Evolutionary conservation across 2,329 filamentous ascomycete genomes (phyloP).

Genomic region (Cercospora sp.): DNA sequence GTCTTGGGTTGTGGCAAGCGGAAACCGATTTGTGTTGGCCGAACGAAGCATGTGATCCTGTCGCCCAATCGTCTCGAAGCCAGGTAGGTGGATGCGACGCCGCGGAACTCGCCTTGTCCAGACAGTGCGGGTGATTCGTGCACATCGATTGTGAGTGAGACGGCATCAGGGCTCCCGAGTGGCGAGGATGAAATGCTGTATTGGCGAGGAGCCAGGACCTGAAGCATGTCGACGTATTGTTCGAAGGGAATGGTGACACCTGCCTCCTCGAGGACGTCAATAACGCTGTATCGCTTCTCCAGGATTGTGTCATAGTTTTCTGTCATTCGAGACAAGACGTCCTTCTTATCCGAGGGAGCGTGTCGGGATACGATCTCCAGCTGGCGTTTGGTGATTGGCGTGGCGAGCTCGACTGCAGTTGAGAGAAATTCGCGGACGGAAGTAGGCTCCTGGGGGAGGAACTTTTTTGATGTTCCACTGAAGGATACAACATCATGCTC

Average conservation of each 20-base stretch:
- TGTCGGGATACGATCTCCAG: slow-evolving; percentile 45
- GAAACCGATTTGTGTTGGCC: slow-evolving; percentile 43
- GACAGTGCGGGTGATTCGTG: slow-evolving; percentile 20
- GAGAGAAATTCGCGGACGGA: slow-evolving; percentile 41
- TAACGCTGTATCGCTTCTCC: slow-evolving; percentile 43
- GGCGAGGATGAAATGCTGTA: slow-evolving; percentile 33
- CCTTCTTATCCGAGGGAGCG: slow-evolving; percentile 8
- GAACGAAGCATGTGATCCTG: slow-evolving; percentile 42
- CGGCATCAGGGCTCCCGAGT: slow-evolving; percentile 16
- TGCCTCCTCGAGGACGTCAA: slow-evolving; percentile 68
- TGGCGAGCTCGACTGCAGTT: slow-evolving; percentile 69
- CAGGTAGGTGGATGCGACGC: slow-evolving; percentile 45
- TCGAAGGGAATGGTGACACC: slow-evolving; percentile 59
- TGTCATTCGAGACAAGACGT: slow-evolving; percentile 53
- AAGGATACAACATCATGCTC: slow-evolving; percentile 58
- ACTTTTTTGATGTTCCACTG: slow-evolving; percentile 18
- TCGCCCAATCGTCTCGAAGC: slow-evolving; percentile 41
- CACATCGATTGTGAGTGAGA: slow-evolving; percentile 64
- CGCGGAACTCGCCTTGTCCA: slow-evolving; percentile 36
- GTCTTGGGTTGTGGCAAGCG: slow-evolving; percentile 43
- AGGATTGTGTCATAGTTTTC: slow-evolving; percentile 43
- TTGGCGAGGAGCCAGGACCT: slow-evolving; percentile 26
- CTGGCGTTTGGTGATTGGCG: slow-evolving; percentile 53
- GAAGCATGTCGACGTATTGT: slow-evolving; percentile 44
- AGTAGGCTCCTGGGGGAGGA: slow-evolving; percentile 9